These are phyloP conservation scores for Xylariomycetidae sp. DNA, from an alignment of 2,329 filamentous ascomycete genomes.

Conservation along the genomic window DNA sequence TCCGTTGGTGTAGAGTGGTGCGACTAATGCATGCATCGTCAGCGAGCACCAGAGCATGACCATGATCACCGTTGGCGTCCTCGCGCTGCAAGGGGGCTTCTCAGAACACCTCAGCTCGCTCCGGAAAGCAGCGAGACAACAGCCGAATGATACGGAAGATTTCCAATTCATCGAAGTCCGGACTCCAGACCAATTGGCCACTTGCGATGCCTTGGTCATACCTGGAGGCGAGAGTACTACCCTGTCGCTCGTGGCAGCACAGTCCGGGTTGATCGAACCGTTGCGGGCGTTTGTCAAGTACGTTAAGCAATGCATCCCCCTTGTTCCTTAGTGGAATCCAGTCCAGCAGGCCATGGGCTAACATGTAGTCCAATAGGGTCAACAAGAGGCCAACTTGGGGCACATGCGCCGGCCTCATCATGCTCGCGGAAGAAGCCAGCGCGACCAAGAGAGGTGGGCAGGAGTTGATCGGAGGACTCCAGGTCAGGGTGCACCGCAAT, in stretches of 20 bases:
- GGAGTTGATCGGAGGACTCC: conserved; percentile 85
- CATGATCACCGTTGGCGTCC: conserved; percentile 52
- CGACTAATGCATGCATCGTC: no score
- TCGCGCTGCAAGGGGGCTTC: conserved; percentile 88
- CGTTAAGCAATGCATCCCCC: conserved; percentile 19
- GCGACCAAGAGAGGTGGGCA: conserved; percentile 87
- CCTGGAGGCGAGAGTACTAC: conserved; percentile 95
- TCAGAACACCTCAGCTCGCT: conserved; percentile 80
- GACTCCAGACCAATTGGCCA: conserved; percentile 63
- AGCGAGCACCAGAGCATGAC: no score
- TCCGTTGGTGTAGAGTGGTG: no score
- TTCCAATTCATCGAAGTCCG: conserved; percentile 76
- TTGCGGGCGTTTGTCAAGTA: conserved; percentile 88
- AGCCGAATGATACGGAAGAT: conserved; percentile 3
- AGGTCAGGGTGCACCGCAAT: conserved; percentile 87
- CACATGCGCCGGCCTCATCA: conserved; percentile 89
- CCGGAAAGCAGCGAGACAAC: conserved; percentile 55
- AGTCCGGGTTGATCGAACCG: conserved; percentile 77
- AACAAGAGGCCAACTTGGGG: conserved; percentile 85
- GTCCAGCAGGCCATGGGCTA: no score
- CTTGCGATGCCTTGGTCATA: conserved; percentile 80
- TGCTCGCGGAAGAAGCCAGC: conserved; percentile 84
- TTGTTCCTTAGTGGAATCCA: conserved; percentile 4
- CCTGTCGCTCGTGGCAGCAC: conserved; percentile 80
- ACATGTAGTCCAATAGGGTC: conserved; percentile 48